Evolutionary conservation across 495 filamentous ascomycete genomes (phyloP), one percentile per base, ranked within the genome.

Genomic region (Trichoderma gamsii): DNA sequence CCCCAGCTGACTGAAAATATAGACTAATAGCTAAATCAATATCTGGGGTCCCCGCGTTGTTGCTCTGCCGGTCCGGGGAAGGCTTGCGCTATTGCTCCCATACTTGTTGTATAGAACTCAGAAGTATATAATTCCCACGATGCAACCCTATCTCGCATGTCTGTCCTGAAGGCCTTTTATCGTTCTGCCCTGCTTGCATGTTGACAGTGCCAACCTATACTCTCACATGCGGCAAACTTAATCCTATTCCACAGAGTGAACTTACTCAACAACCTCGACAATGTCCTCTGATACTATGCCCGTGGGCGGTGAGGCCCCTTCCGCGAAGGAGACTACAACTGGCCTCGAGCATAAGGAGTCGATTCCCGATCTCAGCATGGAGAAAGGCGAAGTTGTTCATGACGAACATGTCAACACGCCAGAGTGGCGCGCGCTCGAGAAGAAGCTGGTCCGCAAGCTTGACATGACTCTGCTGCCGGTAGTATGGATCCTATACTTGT

Each of bases 391-490:
- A 13, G 11, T 61, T 61, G 25, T 25, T 32, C 56, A 61, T 21
- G 56, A 61, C 2, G 56, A 61, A 32, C 27, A 29, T 13, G 11
- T 61, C n/a, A 23, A 61, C 11, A 61, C 56, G n/a, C 23, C 56
- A 1, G 56, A 61, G 29, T 61, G 56, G 56, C 23, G 56, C 18
- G 56, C 56, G 0, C 56, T 23, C 1, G 85, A 88, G 72, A 78
- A 71, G 67, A 78, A 76, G 64, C 78, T 90, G 41, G 80, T 83
- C 65, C 79, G 85, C 66, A 91, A 89, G 73, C 88, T 91, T 38
- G 89, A 91, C 73, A 56, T 85, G 0, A 76, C 87, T 8, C 71
- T 88, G 27, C 74, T 92, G 69, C 89, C 89, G 13, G 85, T 86
- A 77, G 64, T 76, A 23, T 74, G 73, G 38, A 67, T 76, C 65